Conservation (phyloP, 371 early-diverging fungal genomes). For the Mucor velutinosus region DNA sequence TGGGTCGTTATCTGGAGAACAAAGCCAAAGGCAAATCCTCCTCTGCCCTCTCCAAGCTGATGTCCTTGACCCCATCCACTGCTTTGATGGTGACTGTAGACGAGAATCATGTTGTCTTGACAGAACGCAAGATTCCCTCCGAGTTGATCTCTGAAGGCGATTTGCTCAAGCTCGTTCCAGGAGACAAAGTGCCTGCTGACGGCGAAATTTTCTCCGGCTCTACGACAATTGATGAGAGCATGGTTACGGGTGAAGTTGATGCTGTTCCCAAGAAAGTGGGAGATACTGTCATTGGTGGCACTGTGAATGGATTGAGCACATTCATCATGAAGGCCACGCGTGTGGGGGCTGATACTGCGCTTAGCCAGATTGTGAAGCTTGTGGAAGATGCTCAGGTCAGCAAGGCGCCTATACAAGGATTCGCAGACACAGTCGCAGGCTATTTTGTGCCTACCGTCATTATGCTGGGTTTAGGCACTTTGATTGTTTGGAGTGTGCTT, state of each 20-base stretch:
- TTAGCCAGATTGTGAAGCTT: conserved; percentile 87
- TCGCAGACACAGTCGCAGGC: conserved; percentile 82
- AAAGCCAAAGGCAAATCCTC: conserved; percentile 93
- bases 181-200: conserved; percentile 94
- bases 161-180: conserved; percentile 84
- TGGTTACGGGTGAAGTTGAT: conserved; percentile 97
- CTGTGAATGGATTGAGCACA: conserved; percentile 85
- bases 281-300: conserved; percentile 85
- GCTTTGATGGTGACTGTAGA: conserved; percentile 35
- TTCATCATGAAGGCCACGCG: conserved; percentile 73
- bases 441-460: conserved; percentile 92
- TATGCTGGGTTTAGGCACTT: conserved; percentile 68
- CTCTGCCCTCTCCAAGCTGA: conserved; percentile 84
- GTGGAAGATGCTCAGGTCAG: conserved; percentile 87
- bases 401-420: conserved; percentile 86
- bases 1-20: conserved; percentile 93
- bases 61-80: conserved; percentile 81
- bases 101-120: conserved; percentile 28
- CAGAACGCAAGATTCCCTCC: conserved; percentile 78
- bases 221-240: conserved; percentile 94
- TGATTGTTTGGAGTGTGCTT: conserved; percentile 78
- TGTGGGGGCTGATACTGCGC: conserved; percentile 83
- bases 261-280: conserved; percentile 81
- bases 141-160: conserved; percentile 89
- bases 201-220: conserved; percentile 84